Conservation (phyloP, 352 stramenopile genomes). For the Thraustochytrium striatum region DNA sequence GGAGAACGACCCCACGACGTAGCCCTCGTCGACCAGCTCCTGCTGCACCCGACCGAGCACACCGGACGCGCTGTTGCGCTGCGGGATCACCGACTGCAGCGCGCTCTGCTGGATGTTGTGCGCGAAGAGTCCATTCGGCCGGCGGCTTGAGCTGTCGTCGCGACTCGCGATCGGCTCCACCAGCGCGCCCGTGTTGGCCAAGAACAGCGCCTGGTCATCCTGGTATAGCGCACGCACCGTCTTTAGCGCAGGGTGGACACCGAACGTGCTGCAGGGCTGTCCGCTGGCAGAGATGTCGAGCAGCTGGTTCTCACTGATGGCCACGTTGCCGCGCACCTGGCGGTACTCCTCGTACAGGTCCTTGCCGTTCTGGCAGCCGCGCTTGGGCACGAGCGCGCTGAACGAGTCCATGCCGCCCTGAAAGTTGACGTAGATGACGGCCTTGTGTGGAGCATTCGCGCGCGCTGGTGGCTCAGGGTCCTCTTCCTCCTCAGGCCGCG, state of each 20-base stretch:
- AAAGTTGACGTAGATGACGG: constrained; percentile 62
- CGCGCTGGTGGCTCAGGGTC: too few species aligned
- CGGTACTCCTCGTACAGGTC: constrained; percentile 57
- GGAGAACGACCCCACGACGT: constrained; percentile 53
- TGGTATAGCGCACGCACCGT: constrained; percentile 59
- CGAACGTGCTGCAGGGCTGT: constrained; percentile 61
- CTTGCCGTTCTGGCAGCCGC: constrained; percentile 53
- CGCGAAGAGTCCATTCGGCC: constrained; percentile 59
- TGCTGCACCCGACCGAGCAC: constrained; percentile 62
- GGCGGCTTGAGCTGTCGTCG: constrained; percentile 53
- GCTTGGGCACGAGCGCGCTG: constrained; percentile 59
- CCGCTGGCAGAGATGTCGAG: constrained; percentile 14
- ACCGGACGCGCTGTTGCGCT: constrained; percentile 56
- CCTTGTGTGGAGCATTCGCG: constrained; percentile 56
- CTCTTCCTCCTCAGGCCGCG: too few species aligned
- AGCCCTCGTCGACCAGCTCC: constrained; percentile 51
- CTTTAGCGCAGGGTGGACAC: constrained; percentile 56
- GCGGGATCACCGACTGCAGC: constrained; percentile 57
- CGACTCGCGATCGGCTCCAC: constrained; percentile 61
- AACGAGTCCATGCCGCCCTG: constrained; percentile 59
- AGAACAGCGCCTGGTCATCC: constrained; percentile 55
- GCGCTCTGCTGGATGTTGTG: constrained; percentile 57
- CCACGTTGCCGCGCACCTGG: constrained; percentile 35
- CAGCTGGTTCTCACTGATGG: not conserved
- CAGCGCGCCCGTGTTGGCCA: constrained; percentile 63